Base-by-base conservation (phyloP, 1,284 basidiomycete species). In the Heimioporus retisporus region DNA sequence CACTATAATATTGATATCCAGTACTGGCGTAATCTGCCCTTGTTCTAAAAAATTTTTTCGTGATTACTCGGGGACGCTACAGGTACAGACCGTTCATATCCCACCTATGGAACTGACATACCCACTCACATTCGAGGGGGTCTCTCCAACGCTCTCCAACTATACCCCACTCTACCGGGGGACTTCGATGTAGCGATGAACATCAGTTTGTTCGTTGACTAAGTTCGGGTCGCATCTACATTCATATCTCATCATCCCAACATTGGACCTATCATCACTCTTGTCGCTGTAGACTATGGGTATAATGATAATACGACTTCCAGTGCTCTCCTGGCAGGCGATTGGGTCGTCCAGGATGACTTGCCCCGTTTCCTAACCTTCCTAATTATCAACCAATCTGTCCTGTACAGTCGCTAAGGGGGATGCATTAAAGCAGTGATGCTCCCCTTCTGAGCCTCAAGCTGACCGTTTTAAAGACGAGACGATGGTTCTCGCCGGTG, bases 401-500 rank as follows among this genome's bases (percentile, higher is more conserved):
- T 28, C 28, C 28, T 28, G 5, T 28, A 28, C 28, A 28, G 28
- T 28, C 28, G 28, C 28, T 28, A 5, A 28, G 28, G 28, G 28
- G 28, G 28, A 28, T 28, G 28, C 28, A 28, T 28, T 28, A 28
- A 28, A 5, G 28, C 28, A 28, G 28, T 28, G 67, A 69, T 51
- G 61, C 53, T 18, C 68, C 77, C 10, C 69, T 81, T 19, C 66
- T 81, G 31, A 66, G 71, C 43, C 51, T 81, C 54, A 79, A 78
- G 55, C 51, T 80, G 44, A 76, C 76, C 2, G 46, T 78, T 66
- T 73, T 7, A 59, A 58, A 13, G 40, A 63, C 0, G 69, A 75
- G 63, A 80, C 78, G 0, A 69, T 68, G 18, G 68, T 81, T 23
- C 80, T 77, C n/a, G 65, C 81, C n/a, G 72, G 81, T 61, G 69